Evolutionary conservation across 1,139 yeast species (phyloP), one percentile per base, ranked within the genome.

Genomic region (Oligophagozyma castellii): DNA sequence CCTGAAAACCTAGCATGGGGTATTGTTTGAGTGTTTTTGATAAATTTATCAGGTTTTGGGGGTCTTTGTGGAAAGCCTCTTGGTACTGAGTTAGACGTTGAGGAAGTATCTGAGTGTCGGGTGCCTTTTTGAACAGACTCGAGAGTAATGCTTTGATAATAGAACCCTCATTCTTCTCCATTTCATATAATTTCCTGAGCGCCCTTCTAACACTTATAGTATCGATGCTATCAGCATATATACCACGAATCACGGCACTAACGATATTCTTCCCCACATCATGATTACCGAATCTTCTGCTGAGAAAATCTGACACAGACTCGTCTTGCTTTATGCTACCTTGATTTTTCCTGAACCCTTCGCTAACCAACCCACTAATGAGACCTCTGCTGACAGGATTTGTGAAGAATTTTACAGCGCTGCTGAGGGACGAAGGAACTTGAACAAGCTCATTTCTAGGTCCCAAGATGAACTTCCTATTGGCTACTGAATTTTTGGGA

Each of bases 241-340:
- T 73, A 1, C 98, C 98, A 46, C 84, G 84, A 46, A 78, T 60
- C 3, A 86, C 58, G 0, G 95, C 96, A 51, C 94, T 80, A 12
- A 78, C 55, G 10, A 89, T 56, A 32, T 79, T 73, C 29, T 70
- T 67, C 2, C 81, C 66, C 5, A 83, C 38, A 22, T 29, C 26
- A 2, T 53, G 48, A 4, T 64, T 60, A 3, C 86, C 84, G 44
- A 84, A 75, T 34, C 95, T 57, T 39, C 96, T 59, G 2, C 59
- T 46, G 22, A 86, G 53, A 45, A 84, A 81, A 2, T 66, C 58
- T 27, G 69, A 75, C 1, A 86, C 73, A 4, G 77, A 62, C 54
- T 86, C 95, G 46, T 86, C 96, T 4, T 29, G 46, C 30, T 15
- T 51, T 27, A 21, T 30, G 20, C 34, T 18, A 4, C 35, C 37